Percentiles rank a stretch among this genome's conserved stretches.
phyloP scores from a whole-genome alignment of 257 asterid genomes.

The Solanum corneliomulleri region DNA sequence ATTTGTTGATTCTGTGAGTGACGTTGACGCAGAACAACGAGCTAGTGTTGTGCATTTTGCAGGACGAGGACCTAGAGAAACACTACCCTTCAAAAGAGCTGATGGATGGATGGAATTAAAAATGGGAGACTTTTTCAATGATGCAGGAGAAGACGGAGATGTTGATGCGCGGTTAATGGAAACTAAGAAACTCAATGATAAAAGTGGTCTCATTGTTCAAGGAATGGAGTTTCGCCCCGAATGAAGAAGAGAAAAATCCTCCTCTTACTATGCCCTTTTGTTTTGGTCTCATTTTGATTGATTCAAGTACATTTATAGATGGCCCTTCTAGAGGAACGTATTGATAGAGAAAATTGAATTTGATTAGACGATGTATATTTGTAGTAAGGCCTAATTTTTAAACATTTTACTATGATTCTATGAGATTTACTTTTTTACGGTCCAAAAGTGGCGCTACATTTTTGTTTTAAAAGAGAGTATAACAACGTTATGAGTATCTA shows the following conservation, averaged over 20 bases:
- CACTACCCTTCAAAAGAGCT: constrained; percentile 9
- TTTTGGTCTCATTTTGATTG: background rate
- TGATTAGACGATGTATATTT: background rate
- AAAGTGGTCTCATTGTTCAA: background rate
- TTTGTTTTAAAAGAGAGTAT: too few species aligned
- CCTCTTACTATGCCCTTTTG: background rate
- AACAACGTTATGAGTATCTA: too few species aligned
- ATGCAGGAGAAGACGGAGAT: background rate
- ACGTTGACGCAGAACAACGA: too few species aligned
- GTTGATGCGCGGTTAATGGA: constrained; percentile 35
- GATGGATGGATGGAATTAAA: constrained; percentile 63
- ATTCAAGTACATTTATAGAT: background rate
- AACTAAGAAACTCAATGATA: background rate
- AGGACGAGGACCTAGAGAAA: constrained; percentile 13
- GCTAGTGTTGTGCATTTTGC: background rate
- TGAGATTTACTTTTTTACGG: too few species aligned
- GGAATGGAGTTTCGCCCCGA: constrained; percentile 57
- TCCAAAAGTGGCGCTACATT: too few species aligned
- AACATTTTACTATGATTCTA: too few species aligned
- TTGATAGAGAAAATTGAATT: background rate
- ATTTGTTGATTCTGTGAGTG: too few species aligned
- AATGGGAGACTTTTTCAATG: constrained; percentile 31
- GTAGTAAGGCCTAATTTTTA: too few species aligned
- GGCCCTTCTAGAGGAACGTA: background rate
- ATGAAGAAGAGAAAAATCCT: background rate